A percentile compares a stretch with the other conserved stretches of the same genome.
phyloP scores from a whole-genome alignment of 2,329 filamentous ascomycete species.

The Fusarium sororula region DNA sequence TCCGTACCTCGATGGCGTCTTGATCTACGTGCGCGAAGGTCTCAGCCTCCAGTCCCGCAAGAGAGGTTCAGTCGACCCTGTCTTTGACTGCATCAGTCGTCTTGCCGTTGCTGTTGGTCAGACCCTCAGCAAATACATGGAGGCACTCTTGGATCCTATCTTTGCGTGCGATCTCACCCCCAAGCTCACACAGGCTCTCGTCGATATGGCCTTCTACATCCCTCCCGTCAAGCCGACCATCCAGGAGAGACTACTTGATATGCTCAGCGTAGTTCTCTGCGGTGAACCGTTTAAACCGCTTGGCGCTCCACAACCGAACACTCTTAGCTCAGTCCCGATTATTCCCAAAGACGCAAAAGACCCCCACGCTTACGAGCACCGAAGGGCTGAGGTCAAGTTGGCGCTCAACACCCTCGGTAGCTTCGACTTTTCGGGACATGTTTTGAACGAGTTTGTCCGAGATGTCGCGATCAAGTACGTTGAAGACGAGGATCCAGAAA shows the following conservation, averaged over 20 bases:
- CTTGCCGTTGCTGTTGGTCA: constrained; percentile 95
- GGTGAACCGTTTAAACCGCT: constrained; percentile 92
- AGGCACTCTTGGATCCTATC: constrained; percentile 92
- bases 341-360: constrained; percentile 90
- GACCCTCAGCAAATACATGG: constrained; percentile 98
- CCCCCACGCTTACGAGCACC: constrained; percentile 79
- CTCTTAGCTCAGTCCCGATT: constrained; percentile 81
- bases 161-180: constrained; percentile 96
- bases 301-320: constrained; percentile 85
- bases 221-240: constrained; percentile 92
- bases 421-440: constrained; percentile 93
- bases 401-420: constrained; percentile 96
- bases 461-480: constrained; percentile 99
- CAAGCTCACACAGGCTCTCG: constrained; percentile 91
- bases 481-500: constrained; percentile 93
- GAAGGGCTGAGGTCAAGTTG: constrained; percentile 88
- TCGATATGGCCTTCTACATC: constrained; percentile 99
- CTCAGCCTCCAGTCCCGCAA: constrained; percentile 80
- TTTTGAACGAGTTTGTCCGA: constrained; percentile 97
- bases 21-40: constrained; percentile 92
- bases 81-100: constrained; percentile 98
- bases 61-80: constrained; percentile 74
- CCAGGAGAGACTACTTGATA: constrained; percentile 91
- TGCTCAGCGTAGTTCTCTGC: constrained; percentile 93
- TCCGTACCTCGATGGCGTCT: constrained; percentile 92